Evolutionary conservation across 192 early-diverging fungal genomes (phyloP).

Genomic region (Coemansia biformis): DNA sequence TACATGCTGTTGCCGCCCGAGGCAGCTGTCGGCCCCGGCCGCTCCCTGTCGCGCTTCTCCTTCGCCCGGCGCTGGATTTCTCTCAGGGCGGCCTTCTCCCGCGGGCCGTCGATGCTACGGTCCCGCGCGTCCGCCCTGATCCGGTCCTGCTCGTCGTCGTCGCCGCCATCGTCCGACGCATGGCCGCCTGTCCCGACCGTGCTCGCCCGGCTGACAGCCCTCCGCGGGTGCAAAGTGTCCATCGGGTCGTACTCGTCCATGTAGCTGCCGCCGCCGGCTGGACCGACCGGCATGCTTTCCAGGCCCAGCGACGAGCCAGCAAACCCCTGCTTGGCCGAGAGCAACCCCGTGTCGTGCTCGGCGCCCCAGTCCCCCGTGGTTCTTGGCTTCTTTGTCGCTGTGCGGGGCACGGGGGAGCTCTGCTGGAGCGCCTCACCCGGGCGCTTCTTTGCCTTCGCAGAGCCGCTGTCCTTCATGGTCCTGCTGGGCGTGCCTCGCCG

Average conservation of each 20-base stretch:
- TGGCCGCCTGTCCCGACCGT: conserved; percentile 16
- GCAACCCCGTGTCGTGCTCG: conserved; percentile 14
- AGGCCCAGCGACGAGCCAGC: conserved; percentile 14
- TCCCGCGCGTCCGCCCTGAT: neutral
- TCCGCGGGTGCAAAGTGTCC: conserved; percentile 8
- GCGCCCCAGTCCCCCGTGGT: conserved; percentile 9
- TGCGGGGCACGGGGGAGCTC: conserved; percentile 26
- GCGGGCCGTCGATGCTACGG: neutral
- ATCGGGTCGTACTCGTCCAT: conserved; percentile 5
- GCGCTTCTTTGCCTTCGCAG: conserved; percentile 22
- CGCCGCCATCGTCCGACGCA: conserved; percentile 15
- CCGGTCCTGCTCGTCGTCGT: neutral
- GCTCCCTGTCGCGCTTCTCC: conserved; percentile 35
- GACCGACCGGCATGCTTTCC: conserved; percentile 12
- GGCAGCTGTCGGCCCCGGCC: conserved; percentile 7
- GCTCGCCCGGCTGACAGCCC: conserved; percentile 18
- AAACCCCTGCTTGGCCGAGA: no score
- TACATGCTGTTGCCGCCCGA: conserved; percentile 19
- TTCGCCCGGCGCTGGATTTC: conserved; percentile 17
- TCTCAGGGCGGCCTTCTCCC: no score
- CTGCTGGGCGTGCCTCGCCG: conserved; percentile 3
- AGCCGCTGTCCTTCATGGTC: neutral
- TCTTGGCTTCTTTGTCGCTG: conserved; percentile 12
- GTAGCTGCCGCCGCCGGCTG: conserved; percentile 1
- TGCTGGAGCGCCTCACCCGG: conserved; percentile 19